Conservation (phyloP, 2,329 filamentous ascomycete species). For the Trichoderma hamatum region DNA sequence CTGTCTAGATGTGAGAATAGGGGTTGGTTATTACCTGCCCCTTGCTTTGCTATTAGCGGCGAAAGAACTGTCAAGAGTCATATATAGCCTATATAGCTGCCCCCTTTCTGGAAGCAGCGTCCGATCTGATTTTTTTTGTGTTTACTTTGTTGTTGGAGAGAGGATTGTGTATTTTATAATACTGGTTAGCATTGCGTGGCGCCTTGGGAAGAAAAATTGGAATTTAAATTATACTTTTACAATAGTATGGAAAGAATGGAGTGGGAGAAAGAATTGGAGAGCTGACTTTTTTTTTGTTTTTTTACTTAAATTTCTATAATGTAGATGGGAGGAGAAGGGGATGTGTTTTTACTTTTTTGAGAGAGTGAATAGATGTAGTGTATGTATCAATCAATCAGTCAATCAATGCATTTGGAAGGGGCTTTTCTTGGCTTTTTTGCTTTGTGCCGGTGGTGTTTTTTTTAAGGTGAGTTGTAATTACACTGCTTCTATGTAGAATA, state of each 20-base stretch:
- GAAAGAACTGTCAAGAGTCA: too few species aligned
- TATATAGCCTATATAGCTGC: neutral
- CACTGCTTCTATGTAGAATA: neutral
- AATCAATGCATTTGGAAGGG: slow-evolving; percentile 14
- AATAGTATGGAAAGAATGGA: neutral
- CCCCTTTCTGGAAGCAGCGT: neutral
- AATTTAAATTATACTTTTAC: neutral
- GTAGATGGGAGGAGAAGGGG: neutral
- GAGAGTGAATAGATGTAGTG: neutral
- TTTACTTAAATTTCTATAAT: neutral
- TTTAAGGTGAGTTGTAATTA: neutral
- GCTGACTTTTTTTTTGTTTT: neutral
- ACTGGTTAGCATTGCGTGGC: slow-evolving; percentile 25
- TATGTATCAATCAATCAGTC: too few species aligned
- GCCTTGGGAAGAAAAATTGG: slow-evolving; percentile 1
- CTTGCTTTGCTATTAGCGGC: neutral
- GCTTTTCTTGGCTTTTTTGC: neutral
- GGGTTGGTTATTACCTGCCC: neutral
- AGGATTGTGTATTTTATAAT: neutral
- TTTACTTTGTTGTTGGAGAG: neutral
- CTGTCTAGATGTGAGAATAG: neutral
- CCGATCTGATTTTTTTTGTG: neutral
- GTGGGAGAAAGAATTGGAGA: neutral
- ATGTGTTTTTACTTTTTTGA: neutral
- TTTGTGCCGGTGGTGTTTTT: neutral